phyloP scores from a whole-genome alignment of 2,329 filamentous ascomycete genomes.

The Talaromyces sp. region DNA sequence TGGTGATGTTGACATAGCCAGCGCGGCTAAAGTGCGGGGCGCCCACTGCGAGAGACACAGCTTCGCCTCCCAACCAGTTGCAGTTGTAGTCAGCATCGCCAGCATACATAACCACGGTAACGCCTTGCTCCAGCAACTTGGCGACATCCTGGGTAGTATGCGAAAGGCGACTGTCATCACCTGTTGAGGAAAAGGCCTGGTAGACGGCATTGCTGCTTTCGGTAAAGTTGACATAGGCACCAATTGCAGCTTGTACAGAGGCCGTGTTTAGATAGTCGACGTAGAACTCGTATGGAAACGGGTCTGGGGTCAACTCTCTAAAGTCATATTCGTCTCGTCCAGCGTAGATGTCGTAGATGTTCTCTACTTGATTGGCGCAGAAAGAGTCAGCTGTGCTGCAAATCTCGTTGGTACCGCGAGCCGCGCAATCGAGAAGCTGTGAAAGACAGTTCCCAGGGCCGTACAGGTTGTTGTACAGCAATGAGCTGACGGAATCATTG shows the following conservation, averaged over 20 bases:
- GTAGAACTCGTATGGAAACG: conserved; percentile 51
- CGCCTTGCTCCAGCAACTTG: conserved; percentile 52
- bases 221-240: conserved; percentile 57
- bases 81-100: conserved; percentile 56
- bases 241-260: conserved; percentile 54
- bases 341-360: conserved; percentile 46
- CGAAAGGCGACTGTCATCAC: conserved; percentile 42
- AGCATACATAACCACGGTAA: conserved; percentile 55
- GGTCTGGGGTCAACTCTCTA: conserved; percentile 46
- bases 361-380: conserved; percentile 43
- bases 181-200: conserved; percentile 42
- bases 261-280: conserved; percentile 54
- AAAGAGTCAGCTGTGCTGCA: conserved; percentile 52
- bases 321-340: conserved; percentile 55
- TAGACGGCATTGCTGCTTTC: conserved; percentile 40
- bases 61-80: conserved; percentile 55
- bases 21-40: conserved; percentile 44
- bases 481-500: conserved; percentile 44
- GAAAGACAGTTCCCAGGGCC: conserved; percentile 58
- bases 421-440: conserved; percentile 51
- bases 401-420: conserved; percentile 45
- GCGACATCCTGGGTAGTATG: conserved; percentile 41
- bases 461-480: conserved; percentile 57
- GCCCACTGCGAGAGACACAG: conserved; percentile 45
- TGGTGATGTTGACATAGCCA: conserved; percentile 44